Evolutionary conservation across 108 stramenopile species (phyloP), one percentile per base, ranked within the genome.

Genomic region (Nitzschia sp.): DNA sequence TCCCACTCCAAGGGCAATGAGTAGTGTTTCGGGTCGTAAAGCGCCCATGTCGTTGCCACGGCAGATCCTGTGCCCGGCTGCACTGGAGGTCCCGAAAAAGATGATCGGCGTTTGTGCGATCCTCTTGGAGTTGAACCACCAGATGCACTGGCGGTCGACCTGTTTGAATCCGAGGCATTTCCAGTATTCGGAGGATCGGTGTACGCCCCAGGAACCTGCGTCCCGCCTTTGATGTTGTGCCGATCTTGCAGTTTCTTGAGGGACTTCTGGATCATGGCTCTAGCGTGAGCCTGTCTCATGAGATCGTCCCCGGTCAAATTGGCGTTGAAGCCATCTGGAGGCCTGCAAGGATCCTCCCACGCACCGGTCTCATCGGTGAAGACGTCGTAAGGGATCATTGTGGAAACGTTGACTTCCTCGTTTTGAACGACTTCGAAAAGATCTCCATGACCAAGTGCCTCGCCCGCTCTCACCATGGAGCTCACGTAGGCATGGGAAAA

Each of bases 281-380:
- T 62, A 5, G 89, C 89, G 75, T 94, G 89, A 35, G 89, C 92
- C 69, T 79, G 75, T 57, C 83, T 63, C 50, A 78, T 83, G 60
- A 94, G 54, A 46, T 88, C 89, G 36, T 85, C 83, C 4, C 87
- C 89, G 16, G 74, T 78, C 21, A 87, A 45, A 54, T 75, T 71
- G 36, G 75, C n/a, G 36, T 74, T 80, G 69, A 83, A 89, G 16
- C 83, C 85, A 9, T 31, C 52, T 15, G 34, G 28, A 28, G 86
- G 86, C 45, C 88, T 80, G 56, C 92, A 91, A 22, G 92, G 89
- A 69, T 94, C 92, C 72, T 94, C 92, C 92, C 92, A 94, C 21
- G 80, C 83, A 23, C 82, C 83, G 15, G 72, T 59, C 19, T 90
- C 86, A 60, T 89, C 90, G 17, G 73, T 80, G 57, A 94, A 86